Percentiles rank a stretch among this genome's conserved stretches.
phyloP scores from a whole-genome alignment of 2,329 filamentous ascomycete genomes.

The Cercospora sojina region DNA sequence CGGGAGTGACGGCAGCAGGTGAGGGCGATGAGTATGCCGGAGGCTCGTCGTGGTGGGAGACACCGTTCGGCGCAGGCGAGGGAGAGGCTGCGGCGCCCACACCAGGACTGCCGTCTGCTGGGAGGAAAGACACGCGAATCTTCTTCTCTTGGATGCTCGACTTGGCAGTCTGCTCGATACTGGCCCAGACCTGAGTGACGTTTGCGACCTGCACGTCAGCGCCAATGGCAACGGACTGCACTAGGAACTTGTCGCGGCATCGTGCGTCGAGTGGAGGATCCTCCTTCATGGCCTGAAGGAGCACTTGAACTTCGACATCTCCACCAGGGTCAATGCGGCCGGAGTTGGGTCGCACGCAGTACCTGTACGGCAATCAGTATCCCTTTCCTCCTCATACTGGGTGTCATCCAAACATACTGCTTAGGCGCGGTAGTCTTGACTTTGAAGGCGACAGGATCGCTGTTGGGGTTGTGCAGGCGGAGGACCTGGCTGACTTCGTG shows the following conservation, averaged over 20 bases:
- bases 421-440: slow-evolving; percentile 99
- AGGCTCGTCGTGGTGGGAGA: slow-evolving; percentile 43
- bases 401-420: slow-evolving; percentile 66
- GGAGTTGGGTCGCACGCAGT: slow-evolving; percentile 96
- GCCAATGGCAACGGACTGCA: slow-evolving; percentile 84
- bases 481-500: slow-evolving; percentile 63
- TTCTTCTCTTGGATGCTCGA: slow-evolving; percentile 84
- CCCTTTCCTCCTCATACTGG: background rate
- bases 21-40: slow-evolving; percentile 59
- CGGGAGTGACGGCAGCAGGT: slow-evolving; percentile 50
- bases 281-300: slow-evolving; percentile 96
- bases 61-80: slow-evolving; percentile 29
- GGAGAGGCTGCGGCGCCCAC: slow-evolving; percentile 16
- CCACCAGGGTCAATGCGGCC: slow-evolving; percentile 89
- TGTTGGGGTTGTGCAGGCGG: slow-evolving; percentile 58
- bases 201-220: slow-evolving; percentile 80
- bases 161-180: slow-evolving; percentile 73
- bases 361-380: slow-evolving; percentile 56
- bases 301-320: slow-evolving; percentile 92
- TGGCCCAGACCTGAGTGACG: slow-evolving; percentile 75
- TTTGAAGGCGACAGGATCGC: slow-evolving; percentile 64
- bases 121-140: slow-evolving; percentile 85
- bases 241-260: slow-evolving; percentile 96
- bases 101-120: slow-evolving; percentile 54
- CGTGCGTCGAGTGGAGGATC: slow-evolving; percentile 82